Evolutionary conservation across 2,329 filamentous ascomycete species (phyloP), one percentile per base, ranked within the genome.

Genomic region (Niveomyces coronatus): DNA sequence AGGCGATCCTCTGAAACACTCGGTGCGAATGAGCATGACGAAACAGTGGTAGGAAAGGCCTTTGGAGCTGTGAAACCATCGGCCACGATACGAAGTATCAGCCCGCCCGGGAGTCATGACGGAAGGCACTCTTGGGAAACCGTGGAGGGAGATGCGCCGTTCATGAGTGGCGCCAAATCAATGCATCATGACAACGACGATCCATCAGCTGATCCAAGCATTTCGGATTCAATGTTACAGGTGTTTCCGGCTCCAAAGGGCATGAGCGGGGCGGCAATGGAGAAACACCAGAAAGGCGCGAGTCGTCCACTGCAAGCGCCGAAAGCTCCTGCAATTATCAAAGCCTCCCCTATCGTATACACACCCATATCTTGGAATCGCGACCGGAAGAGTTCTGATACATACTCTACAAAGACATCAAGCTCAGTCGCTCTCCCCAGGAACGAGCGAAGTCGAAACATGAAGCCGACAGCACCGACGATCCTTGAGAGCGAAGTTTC

Each of bases 401-500:
- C 47, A 5, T 51, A 49, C 17, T 59, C 58, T 0, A 53, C 49
- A 9, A 51, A 49, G 3, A 58, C 54, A 13, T 52, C 53, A 5
- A 61, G 58, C 41, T 61, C 59, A 5, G 49, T 53, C 7, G 58
- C 51, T 2, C 50, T 62, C 15, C 53, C 55, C 14, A 31, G 31
- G 10, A 39, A 40, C 14, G 37, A 39, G 29, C 31, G 32, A 9
- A 24, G 31, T 20, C 24, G 31, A 9, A 38, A 31, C 30, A 10
- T n/a, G 31, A 15, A 43, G 39, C 17, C 29, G 27, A 13, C 40
- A 34, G 44, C 42, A 39, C 24, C 31, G 37, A 41, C 44, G 17
- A 38, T 40, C 4, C 39, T 37, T 2, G 39, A 45, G 19, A 39
- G 35, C 11, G 30, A 37, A 9, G 44, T 4, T 3, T 43, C 41